Conservation (phyloP, 805 yeast species). For the Cyberlindnera japonica region DNA sequence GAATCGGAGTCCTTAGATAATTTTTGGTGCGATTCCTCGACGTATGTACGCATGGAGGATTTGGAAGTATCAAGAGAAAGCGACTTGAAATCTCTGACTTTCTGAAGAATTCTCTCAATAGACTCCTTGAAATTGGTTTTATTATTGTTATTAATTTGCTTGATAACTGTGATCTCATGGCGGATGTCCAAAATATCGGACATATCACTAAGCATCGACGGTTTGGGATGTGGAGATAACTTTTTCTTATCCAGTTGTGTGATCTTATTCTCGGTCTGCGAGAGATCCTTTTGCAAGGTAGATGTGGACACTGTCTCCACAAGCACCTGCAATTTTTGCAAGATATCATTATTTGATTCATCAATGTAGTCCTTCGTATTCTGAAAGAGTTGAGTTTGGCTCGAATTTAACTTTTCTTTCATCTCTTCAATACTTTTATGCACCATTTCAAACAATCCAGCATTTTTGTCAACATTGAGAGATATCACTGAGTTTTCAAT, state of each 20-base stretch:
- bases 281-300: slow-evolving; percentile 3
- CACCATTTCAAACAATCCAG: slow-evolving; percentile 17
- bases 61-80: slow-evolving; percentile 38
- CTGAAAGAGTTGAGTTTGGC: slow-evolving; percentile 16
- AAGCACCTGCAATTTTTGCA: slow-evolving; percentile 17
- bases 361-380: slow-evolving; percentile 25
- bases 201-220: slow-evolving; percentile 14
- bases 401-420: slow-evolving; percentile 14
- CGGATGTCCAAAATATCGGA: slow-evolving; percentile 40
- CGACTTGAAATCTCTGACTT: slow-evolving; percentile 50
- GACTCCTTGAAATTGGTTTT: slow-evolving; percentile 40
- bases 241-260: not conserved
- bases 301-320: slow-evolving; percentile 10
- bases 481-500: slow-evolving; percentile 56
- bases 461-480: slow-evolving; percentile 44
- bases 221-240: not conserved
- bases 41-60: slow-evolving; percentile 46
- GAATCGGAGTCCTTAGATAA: slow-evolving; percentile 74
- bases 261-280: not conserved
- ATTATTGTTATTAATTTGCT: slow-evolving; percentile 49
- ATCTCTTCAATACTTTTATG: slow-evolving; percentile 20
- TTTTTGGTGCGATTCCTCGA: slow-evolving; percentile 70
- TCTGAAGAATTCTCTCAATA: slow-evolving; percentile 40
- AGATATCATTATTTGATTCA: slow-evolving; percentile 19
- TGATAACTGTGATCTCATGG: slow-evolving; percentile 55